Evolutionary conservation across 176 grass and related monocot species (phyloP).

Genomic region (Metroxylon sagu): DNA sequence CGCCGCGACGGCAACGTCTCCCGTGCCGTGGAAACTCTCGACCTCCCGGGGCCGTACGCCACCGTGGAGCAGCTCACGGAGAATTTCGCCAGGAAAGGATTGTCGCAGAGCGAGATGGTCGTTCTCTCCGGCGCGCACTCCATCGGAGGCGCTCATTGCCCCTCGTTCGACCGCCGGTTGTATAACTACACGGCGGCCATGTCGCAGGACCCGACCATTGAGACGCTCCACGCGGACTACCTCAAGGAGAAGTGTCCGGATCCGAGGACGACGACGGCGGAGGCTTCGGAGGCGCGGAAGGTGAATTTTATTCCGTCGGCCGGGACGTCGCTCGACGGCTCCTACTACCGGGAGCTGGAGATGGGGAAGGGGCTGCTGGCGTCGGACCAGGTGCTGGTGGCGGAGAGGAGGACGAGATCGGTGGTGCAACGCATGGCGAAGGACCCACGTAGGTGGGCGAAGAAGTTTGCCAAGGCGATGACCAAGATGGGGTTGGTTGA

Average conservation of each 20-base stretch:
- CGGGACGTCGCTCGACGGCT: slow-evolving; percentile 22
- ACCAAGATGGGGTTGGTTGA: slow-evolving; percentile 35
- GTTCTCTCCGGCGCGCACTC: slow-evolving; percentile 51
- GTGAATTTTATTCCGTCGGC: slow-evolving; percentile 31
- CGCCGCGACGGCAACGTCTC: slow-evolving; percentile 37
- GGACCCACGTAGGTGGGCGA: slow-evolving; percentile 20
- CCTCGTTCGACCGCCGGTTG: slow-evolving; percentile 15
- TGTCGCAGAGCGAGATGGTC: slow-evolving; percentile 42
- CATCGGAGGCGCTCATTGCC: slow-evolving; percentile 56
- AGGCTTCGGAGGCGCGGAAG: slow-evolving; percentile 27
- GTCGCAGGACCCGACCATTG: not conserved
- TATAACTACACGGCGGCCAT: not conserved
- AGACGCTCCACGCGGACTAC: slow-evolving; percentile 1
- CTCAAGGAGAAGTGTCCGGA: slow-evolving; percentile 17
- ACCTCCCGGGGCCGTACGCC: slow-evolving; percentile 29
- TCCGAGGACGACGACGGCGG: not conserved
- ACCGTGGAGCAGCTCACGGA: slow-evolving; percentile 17
- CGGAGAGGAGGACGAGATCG: slow-evolving; percentile 16
- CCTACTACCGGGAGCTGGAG: slow-evolving; percentile 45
- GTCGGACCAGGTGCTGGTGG: slow-evolving; percentile 32
- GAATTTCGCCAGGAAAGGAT: slow-evolving; percentile 16
- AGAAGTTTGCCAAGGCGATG: slow-evolving; percentile 39
- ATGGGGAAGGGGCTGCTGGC: slow-evolving; percentile 26
- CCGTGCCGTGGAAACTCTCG: slow-evolving; percentile 22
- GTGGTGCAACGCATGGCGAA: slow-evolving; percentile 19